phyloP scores from a whole-genome alignment of 148 eudicot genomes.

The Rhododendron henanense region DNA sequence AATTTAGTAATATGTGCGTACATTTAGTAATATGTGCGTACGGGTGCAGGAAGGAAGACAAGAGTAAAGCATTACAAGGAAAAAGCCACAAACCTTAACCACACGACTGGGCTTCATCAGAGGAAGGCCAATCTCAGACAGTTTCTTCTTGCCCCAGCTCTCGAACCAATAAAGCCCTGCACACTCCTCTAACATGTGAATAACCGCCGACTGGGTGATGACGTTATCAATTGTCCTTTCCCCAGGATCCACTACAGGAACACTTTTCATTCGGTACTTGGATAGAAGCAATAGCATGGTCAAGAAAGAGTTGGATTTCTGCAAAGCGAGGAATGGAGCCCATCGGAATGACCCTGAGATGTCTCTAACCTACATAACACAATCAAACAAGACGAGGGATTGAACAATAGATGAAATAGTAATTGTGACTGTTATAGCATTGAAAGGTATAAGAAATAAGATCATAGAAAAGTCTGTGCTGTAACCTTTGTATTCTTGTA shows the following conservation, averaged over 20 bases:
- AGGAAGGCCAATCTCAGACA: constrained; percentile 81
- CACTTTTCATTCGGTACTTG: constrained; percentile 95
- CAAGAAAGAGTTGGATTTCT: constrained; percentile 77
- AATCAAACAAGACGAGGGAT: not conserved
- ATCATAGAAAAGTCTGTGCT: not conserved
- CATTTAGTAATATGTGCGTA: not conserved
- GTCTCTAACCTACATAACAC: constrained; percentile 60
- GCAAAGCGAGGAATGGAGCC: constrained; percentile 98
- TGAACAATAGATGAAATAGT: not conserved
- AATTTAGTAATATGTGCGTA: not conserved
- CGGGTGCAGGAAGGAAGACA: not conserved
- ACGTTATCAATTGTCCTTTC: constrained; percentile 70
- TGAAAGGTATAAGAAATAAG: not conserved
- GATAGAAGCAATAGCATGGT: constrained; percentile 83
- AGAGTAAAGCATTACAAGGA: not conserved
- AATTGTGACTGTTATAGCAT: not conserved
- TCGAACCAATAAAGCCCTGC: constrained; percentile 94
- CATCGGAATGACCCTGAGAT: constrained; percentile 91
- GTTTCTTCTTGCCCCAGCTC: constrained; percentile 76
- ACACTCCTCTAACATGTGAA: constrained; percentile 95
- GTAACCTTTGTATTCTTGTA: constrained; percentile 84
- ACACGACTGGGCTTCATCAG: constrained; percentile 54
- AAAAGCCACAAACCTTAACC: constrained; percentile 46
- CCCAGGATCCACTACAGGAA: constrained; percentile 78
- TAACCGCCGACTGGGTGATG: constrained; percentile 86